Base-by-base conservation (phyloP, 2,329 filamentous ascomycete genomes). In the Colletotrichum aenigma region DNA sequence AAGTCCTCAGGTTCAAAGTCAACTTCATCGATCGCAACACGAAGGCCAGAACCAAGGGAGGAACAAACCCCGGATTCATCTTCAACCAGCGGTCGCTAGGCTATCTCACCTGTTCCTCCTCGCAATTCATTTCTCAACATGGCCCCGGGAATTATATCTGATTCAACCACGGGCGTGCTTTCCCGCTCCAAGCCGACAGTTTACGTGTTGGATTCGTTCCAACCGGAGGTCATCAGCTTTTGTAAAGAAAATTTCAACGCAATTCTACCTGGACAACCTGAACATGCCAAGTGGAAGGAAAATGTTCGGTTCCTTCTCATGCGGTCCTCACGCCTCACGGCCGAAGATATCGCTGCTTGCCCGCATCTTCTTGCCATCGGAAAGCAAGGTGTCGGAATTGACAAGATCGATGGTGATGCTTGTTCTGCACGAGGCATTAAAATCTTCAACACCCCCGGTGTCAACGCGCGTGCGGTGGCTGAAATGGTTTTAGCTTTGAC, bases 371-470 rank as follows among this genome's bases (percentile, higher is more conserved):
- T 81, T 12, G 87, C 86, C 4, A 85, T 88, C 43, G 85, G 85
- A 70, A 88, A 89, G 78, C 87, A 88, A 36, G 87, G 87, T 2
- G 86, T 87, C 10, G 87, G 87, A 1, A 84, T 88, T 48, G 86
- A 89, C 71, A 88, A 86, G 69, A 87, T 87, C 36, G 86, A 89
- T 69, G 78, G 79, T 15, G 78, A 79, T 0, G 86, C 87, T 4
- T 87, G 86, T 68, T 76, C 79, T 6, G 78, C 80, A 3, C 81
- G 84, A 0, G 84, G 82, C 1, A 85, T 89, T 77, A 83, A 82
- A n/a, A 84, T 89, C 32, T 82, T 86, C 77, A 88, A 89, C 74
- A 89, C 87, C 0, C 87, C 87, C 0, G 87, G 86, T 2, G 84
- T 87, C 1, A 89, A 86, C 74, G 83, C 84, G 0, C 83, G 83